phyloP scores from a whole-genome alignment of 2,329 filamentous ascomycete species.

The Penicillium carneum region DNA sequence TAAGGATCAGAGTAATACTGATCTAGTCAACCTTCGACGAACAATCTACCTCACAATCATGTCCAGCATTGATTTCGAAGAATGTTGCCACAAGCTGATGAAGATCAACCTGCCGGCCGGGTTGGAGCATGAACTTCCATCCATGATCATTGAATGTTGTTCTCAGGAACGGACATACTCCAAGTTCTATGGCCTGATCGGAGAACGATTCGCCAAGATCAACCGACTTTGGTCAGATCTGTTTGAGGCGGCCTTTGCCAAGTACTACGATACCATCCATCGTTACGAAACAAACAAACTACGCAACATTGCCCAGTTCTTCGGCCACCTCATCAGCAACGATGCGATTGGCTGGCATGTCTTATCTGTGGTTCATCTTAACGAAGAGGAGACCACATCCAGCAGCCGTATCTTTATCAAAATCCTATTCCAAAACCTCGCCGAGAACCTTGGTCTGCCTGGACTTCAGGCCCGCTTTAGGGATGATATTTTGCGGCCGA shows the following conservation, averaged over 20 bases:
- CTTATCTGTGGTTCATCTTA: constrained; percentile 82
- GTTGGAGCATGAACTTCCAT: constrained; percentile 86
- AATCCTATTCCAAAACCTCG: constrained; percentile 91
- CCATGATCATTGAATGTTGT: constrained; percentile 97
- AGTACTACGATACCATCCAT: constrained; percentile 97
- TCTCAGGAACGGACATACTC: constrained; percentile 96
- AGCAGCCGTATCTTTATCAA: constrained; percentile 98
- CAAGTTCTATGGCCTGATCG: constrained; percentile 94
- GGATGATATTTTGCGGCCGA: constrained; percentile 79
- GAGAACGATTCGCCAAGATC: constrained; percentile 92
- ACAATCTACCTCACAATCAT: constrained; percentile 98
- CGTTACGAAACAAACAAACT: constrained; percentile 94
- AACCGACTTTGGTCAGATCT: constrained; percentile 93
- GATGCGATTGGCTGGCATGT: constrained; percentile 94
- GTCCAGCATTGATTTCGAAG: constrained; percentile 94
- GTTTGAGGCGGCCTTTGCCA: constrained; percentile 86
- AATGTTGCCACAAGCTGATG: constrained; percentile 96
- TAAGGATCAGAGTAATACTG: constrained; percentile 95
- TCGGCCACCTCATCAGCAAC: constrained; percentile 85
- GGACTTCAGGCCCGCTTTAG: constrained; percentile 77
- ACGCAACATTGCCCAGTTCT: constrained; percentile 93
- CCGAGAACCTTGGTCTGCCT: constrained; percentile 83
- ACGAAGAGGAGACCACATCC: constrained; percentile 95
- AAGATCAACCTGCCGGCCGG: constrained; percentile 87
- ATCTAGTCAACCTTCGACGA: constrained; percentile 88